A percentile compares a stretch with the other conserved stretches of the same genome.
These are phyloP conservation scores for Colletotrichum sp. DNA, from an alignment of 2,329 filamentous ascomycete genomes.

Conservation along the genomic window DNA sequence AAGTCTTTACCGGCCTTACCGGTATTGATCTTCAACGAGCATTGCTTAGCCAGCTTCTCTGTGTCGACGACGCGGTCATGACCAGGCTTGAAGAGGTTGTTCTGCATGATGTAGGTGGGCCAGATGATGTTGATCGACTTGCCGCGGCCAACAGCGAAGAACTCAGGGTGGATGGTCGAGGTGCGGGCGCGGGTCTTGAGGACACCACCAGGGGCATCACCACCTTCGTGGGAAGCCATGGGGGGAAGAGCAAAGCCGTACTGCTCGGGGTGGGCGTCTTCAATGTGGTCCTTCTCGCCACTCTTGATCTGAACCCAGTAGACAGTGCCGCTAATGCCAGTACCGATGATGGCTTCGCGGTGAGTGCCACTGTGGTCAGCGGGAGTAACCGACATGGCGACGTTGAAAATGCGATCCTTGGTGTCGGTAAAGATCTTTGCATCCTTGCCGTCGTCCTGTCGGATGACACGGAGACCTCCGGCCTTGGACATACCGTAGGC, in stretches of 20 bases:
- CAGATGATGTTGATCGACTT: conserved; percentile 94
- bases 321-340: conserved; percentile 93
- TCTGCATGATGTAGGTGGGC: conserved; percentile 67
- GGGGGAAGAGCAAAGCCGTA: conserved; percentile 91
- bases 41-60: conserved; percentile 85
- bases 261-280: conserved; percentile 79
- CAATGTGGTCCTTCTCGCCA: conserved; percentile 78
- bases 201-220: conserved; percentile 88
- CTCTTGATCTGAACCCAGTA: conserved; percentile 90
- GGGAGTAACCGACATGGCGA: conserved; percentile 78
- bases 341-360: conserved; percentile 86
- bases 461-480: conserved; percentile 89
- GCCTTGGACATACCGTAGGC: conserved; percentile 94
- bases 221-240: conserved; percentile 83
- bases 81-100: conserved; percentile 67
- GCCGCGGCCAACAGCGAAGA: conserved; percentile 93
- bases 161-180: conserved; percentile 87
- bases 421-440: conserved; percentile 91
- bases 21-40: conserved; percentile 90
- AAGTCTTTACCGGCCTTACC: conserved; percentile 99
- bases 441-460: conserved; percentile 91
- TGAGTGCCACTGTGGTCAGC: conserved; percentile 60
- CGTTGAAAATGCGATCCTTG: conserved; percentile 93
- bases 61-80: conserved; percentile 79
- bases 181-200: conserved; percentile 94